These are phyloP conservation scores for Crithidia fasciculata DNA, from an alignment of 208 protist genomes.

Conservation along the genomic window DNA sequence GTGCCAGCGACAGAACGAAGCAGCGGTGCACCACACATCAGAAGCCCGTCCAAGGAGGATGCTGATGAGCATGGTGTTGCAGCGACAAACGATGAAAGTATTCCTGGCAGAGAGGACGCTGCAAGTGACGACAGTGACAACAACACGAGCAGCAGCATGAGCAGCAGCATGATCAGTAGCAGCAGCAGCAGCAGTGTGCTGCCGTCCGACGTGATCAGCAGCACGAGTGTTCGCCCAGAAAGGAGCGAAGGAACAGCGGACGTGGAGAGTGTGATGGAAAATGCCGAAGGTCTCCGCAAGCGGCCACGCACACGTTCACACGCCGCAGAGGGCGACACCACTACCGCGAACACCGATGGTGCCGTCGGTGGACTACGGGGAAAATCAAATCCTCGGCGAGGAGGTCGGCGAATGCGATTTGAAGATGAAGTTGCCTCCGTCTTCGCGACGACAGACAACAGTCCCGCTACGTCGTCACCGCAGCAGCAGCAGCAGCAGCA, in stretches of 20 bases:
- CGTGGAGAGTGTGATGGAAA: neutral
- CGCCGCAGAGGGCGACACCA: too few relatives aligned
- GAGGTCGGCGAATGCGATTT: neutral
- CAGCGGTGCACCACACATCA: too few relatives aligned
- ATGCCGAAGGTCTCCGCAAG: neutral
- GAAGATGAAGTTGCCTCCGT: neutral
- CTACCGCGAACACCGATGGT: too few relatives aligned
- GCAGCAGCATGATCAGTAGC: neutral
- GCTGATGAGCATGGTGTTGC: too few relatives aligned
- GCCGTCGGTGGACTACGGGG: too few relatives aligned
- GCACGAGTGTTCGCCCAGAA: neutral
- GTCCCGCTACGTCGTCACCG: neutral
- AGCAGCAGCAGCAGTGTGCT: neutral
- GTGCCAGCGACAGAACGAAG: neutral
- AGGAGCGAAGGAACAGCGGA: neutral
- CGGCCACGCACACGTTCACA: too few relatives aligned
- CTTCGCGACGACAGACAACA: neutral
- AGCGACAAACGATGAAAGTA: too few relatives aligned
- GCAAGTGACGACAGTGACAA: too few relatives aligned
- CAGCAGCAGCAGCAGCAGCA: neutral
- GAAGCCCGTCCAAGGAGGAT: too few relatives aligned
- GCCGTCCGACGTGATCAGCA: too few relatives aligned
- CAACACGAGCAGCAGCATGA: neutral
- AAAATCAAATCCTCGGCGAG: too few relatives aligned
- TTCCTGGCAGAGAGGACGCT: too few relatives aligned